phyloP scores from a whole-genome alignment of 108 stramenopile species.

The Fistulifera solaris region DNA sequence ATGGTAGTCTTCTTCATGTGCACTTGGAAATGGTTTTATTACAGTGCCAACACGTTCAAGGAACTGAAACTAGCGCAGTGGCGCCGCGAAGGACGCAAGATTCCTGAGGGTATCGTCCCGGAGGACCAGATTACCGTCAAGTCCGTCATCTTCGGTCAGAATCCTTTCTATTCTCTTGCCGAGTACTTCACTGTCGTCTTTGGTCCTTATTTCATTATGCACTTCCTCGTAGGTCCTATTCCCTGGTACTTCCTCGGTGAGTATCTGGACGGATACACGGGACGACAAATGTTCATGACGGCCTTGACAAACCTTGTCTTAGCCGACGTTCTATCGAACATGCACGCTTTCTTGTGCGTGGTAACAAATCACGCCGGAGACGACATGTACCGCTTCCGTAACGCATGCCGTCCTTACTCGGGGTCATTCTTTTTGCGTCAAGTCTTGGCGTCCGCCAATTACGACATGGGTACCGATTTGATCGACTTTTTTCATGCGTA shows the following conservation, averaged over 20 bases:
- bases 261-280: conserved; percentile 24
- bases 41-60: conserved; percentile 89
- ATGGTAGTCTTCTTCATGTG: conserved; percentile 35
- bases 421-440: conserved; percentile 85
- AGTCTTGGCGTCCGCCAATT: conserved; percentile 78
- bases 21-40: conserved; percentile 90
- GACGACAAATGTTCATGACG: conserved; percentile 8
- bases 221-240: conserved; percentile 60
- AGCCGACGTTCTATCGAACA: conserved; percentile 78
- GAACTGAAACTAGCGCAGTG: conserved; percentile 68
- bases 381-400: conserved; percentile 87
- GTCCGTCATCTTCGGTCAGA: conserved; percentile 24
- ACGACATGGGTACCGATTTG: conserved; percentile 59
- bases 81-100: conserved; percentile 32
- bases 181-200: conserved; percentile 54
- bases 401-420: conserved; percentile 69
- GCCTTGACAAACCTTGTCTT: conserved; percentile 73
- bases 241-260: conserved; percentile 43
- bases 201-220: conserved; percentile 68
- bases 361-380: conserved; percentile 88
- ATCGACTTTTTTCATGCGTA: conserved; percentile 83
- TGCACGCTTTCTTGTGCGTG: conserved; percentile 77
- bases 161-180: conserved; percentile 48
- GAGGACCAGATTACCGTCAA: conserved; percentile 62
- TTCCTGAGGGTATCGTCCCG: conserved; percentile 52